Conservation (phyloP, 2,329 filamentous ascomycete species). For the Cytospora mali region DNA sequence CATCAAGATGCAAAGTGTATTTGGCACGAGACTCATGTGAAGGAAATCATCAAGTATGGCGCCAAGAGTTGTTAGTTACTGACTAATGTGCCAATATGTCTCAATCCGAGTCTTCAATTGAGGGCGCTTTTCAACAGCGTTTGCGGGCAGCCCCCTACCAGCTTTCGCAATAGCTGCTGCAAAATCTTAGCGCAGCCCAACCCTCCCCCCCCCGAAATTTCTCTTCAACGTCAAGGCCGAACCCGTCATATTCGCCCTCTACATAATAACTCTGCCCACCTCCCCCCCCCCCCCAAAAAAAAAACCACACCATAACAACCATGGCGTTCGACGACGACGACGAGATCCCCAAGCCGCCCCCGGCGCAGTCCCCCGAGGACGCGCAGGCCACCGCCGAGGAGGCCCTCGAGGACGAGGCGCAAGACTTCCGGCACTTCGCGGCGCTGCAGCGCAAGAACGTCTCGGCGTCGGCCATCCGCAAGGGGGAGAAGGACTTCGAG, state of each 20-base stretch:
- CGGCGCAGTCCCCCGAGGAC: constrained; percentile 37
- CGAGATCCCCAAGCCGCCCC: constrained; percentile 23
- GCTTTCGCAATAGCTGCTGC: neutral
- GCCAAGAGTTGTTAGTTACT: too few relatives aligned
- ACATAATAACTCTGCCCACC: neutral
- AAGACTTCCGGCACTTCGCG: constrained; percentile 79
- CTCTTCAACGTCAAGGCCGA: neutral
- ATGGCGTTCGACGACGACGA: constrained; percentile 39
- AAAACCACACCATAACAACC: neutral
- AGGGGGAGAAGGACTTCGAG: constrained; percentile 97
- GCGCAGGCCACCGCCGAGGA: constrained; percentile 49
- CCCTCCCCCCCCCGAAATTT: neutral
- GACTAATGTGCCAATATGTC: too few relatives aligned
- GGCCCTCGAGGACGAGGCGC: constrained; percentile 75
- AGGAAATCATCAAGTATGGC: too few relatives aligned
- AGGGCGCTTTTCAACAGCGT: too few relatives aligned
- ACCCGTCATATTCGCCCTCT: neutral
- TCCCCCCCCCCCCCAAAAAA: too few relatives aligned
- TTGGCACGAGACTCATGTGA: neutral
- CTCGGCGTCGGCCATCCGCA: constrained; percentile 72
- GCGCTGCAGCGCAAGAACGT: constrained; percentile 53
- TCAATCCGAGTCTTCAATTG: neutral
- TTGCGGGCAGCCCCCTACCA: neutral
- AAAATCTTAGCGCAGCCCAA: constrained; percentile 2
- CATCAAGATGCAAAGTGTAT: neutral